Percentiles rank a stretch among this genome's conserved stretches.
phyloP scores from a whole-genome alignment of 2,329 filamentous ascomycete genomes.

The Fusarium solani-melongenae region DNA sequence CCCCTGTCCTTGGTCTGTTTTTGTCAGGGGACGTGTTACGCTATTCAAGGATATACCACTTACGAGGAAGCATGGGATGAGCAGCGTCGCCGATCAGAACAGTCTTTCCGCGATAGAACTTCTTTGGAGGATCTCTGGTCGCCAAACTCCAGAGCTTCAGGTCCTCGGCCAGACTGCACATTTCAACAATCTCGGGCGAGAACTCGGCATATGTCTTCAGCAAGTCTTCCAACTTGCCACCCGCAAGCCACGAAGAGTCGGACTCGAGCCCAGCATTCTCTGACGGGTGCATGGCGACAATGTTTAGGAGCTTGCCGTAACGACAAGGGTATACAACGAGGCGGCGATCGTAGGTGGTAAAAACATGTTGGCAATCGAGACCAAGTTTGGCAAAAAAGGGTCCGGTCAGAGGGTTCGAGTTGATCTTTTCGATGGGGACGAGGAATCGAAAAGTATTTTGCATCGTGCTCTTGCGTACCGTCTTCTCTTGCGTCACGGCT shows the following conservation, averaged over 20 bases:
- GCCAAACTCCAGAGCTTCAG: constrained; percentile 14
- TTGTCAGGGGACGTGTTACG: not conserved
- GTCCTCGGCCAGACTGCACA: constrained; percentile 7
- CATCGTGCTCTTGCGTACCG: not conserved
- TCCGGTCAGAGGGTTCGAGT: not conserved
- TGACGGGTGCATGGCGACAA: not conserved
- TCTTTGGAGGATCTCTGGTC: not conserved
- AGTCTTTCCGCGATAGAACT: constrained; percentile 8
- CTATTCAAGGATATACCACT: not conserved
- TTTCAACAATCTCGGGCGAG: not conserved
- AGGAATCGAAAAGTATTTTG: constrained; percentile 10
- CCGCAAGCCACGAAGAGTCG: constrained; percentile 6
- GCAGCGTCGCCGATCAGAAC: constrained; percentile 18
- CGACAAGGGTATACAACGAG: constrained; percentile 7
- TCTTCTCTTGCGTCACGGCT: not conserved
- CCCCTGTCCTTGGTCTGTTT: constrained; percentile 20
- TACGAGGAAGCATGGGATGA: constrained; percentile 25
- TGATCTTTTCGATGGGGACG: constrained; percentile 4
- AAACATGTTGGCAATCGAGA: constrained; percentile 7
- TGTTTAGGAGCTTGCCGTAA: not conserved
- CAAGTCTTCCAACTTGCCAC: not conserved
- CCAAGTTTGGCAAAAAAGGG: constrained; percentile 3
- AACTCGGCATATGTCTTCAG: not conserved
- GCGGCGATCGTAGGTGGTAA: not conserved
- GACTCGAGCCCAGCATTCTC: not conserved